phyloP scores from a whole-genome alignment of 108 stramenopile genomes.

The Licmophora abbreviata region DNA sequence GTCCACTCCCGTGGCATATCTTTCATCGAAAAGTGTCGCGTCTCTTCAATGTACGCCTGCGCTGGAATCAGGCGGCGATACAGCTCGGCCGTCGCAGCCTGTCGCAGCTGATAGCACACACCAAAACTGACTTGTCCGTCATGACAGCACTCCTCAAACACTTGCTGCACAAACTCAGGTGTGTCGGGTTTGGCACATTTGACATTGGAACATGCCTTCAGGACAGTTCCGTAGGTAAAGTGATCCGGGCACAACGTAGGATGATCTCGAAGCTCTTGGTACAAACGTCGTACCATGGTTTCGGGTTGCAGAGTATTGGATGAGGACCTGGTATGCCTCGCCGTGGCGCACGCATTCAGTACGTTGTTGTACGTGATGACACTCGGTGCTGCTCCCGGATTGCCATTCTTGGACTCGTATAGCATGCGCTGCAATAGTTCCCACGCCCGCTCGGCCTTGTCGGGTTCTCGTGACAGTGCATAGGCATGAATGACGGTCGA shows the following conservation, averaged over 20 bases:
- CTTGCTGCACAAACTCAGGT: constrained; percentile 6
- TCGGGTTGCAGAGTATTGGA: constrained; percentile 6
- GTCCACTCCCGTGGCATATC: constrained; percentile 22
- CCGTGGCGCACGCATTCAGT: constrained; percentile 37
- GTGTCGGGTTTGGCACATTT: constrained; percentile 4
- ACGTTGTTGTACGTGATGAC: constrained; percentile 38
- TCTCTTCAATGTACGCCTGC: constrained; percentile 4
- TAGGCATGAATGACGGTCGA: constrained; percentile 37
- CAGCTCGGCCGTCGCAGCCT: constrained; percentile 12
- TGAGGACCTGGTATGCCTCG: background rate
- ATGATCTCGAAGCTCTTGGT: constrained; percentile 8
- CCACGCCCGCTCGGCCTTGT: constrained; percentile 25
- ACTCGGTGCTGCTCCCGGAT: constrained; percentile 19
- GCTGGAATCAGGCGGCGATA: constrained; percentile 4
- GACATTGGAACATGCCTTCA: constrained; percentile 20
- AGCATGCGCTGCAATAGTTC: constrained; percentile 25
- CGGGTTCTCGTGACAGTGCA: constrained; percentile 19
- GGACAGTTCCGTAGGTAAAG: constrained; percentile 19
- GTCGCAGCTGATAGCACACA: constrained; percentile 14
- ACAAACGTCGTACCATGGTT: constrained; percentile 9
- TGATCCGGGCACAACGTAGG: constrained; percentile 9
- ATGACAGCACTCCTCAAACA: constrained; percentile 15
- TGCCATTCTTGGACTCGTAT: constrained; percentile 21
- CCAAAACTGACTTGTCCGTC: constrained; percentile 14
- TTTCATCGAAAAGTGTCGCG: constrained; percentile 3